These are phyloP conservation scores for Quercus glauca DNA, from an alignment of 306 rosid genomes.

Conservation along the genomic window DNA sequence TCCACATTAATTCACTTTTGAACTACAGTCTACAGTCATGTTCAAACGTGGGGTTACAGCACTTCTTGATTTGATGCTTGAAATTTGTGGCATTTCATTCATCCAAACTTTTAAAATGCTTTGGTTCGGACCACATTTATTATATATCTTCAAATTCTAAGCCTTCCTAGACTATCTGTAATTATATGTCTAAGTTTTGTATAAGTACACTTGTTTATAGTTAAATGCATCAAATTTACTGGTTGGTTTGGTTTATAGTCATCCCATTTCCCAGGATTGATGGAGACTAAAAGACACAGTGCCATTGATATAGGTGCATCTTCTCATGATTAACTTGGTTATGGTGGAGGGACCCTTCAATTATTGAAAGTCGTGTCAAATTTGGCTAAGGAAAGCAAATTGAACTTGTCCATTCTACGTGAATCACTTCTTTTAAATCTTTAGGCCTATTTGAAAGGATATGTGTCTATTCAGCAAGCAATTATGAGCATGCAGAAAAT, in stretches of 20 bases:
- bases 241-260: neutral
- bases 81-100: neutral
- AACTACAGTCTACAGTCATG: neutral
- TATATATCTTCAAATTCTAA: neutral
- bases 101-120: neutral
- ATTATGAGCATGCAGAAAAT: neutral
- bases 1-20: constrained; percentile 1
- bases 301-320: neutral
- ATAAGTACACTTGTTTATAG: no score
- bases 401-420: neutral
- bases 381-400: neutral
- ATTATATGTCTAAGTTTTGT: neutral
- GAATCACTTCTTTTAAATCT: neutral
- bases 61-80: neutral
- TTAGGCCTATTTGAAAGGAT: neutral
- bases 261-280: no score
- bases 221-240: neutral
- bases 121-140: neutral
- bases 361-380: neutral
- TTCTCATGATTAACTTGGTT: neutral
- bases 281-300: neutral
- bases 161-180: neutral
- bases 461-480: neutral
- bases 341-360: constrained; percentile 1
- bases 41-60: neutral